Base-by-base conservation (phyloP, 345 rosid species). In the Excoecaria agallocha region DNA sequence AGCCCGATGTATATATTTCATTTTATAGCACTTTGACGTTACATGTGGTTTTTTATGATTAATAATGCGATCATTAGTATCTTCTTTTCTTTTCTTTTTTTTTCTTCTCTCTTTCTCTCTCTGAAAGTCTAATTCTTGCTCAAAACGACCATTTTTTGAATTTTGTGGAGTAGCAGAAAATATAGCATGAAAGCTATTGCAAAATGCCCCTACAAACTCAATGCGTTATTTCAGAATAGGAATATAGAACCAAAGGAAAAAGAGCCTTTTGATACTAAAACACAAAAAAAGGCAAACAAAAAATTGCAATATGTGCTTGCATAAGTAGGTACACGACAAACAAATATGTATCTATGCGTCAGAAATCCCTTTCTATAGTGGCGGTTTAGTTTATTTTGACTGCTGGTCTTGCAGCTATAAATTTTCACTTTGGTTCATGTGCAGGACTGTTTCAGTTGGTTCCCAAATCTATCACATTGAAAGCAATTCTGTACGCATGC, bases 381-480 rank as follows among this genome's bases (percentile, higher is more conserved):
- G 37, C 37, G 22, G 39, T 15, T 73, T 54, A 24, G 69, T 38
- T 22, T 52, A 19, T 51, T 51, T 39, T 67, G 38, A 35, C 72
- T 46, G 43, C 5, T 46, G 59, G 10, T 37, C 59, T 43, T 25
- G 57, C 68, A 1, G 41, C 51, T 57, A n/a, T 48, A 35, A 30
- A n/a, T 20, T 56, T 19, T 51, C 41, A 46, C 55, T 51, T 78
- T 58, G 41, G n/a, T 5, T 70, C 25, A 50, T 70, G 15, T 35
- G 46, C 91, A 96, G 99, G 91, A 89, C 91, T 60, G 89, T 91
- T 78, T 79, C 84, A n/a, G 16, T 91, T 81, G 96, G 95, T 77
- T 85, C 92, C 61, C 90, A 85, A 66, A 77, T 89, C 12, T 93
- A 87, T 86, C 85, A 79, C 30, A 79, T 79, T 70, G 87, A 89